phyloP scores from a whole-genome alignment of 768 basidiomycete genomes.

The Porpolomopsis calyptriformis region DNA sequence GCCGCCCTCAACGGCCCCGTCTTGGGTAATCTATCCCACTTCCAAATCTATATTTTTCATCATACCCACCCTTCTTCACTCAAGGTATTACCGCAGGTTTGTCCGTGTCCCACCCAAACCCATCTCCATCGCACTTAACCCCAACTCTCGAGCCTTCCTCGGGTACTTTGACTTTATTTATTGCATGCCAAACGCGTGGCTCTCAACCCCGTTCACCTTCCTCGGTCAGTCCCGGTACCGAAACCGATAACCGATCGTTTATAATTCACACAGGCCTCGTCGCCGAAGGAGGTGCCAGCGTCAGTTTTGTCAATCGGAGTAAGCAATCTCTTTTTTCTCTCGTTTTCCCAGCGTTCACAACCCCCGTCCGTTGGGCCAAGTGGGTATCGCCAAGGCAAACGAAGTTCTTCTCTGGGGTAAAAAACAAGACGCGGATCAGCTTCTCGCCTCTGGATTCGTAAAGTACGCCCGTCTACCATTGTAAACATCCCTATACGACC shows the following conservation, averaged over 20 bases:
- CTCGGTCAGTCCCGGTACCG: constrained; percentile 30
- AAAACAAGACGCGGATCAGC: constrained; percentile 49
- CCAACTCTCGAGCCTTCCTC: constrained; percentile 38
- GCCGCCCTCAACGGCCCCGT: constrained; percentile 68
- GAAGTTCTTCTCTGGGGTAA: constrained; percentile 64
- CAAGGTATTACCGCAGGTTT: constrained; percentile 59
- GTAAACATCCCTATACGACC: neutral
- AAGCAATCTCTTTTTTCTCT: neutral
- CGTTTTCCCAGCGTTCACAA: no score
- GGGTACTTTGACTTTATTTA: constrained; percentile 72
- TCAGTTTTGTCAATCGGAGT: constrained; percentile 59
- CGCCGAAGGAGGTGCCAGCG: constrained; percentile 60
- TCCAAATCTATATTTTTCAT: neutral
- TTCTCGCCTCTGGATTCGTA: constrained; percentile 50
- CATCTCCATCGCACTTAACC: neutral
- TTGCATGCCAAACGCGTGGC: constrained; percentile 47
- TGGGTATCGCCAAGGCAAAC: constrained; percentile 60
- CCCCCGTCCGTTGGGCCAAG: no score
- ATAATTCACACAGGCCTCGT: constrained; percentile 43
- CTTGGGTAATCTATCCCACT: constrained; percentile 38
- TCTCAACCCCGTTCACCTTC: constrained; percentile 60
- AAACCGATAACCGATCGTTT: neutral
- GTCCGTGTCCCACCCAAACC: neutral
- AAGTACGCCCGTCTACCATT: constrained; percentile 35
- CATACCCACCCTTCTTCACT: neutral